Conservation (phyloP, 768 basidiomycete genomes). For the Mrakia frigida region DNA sequence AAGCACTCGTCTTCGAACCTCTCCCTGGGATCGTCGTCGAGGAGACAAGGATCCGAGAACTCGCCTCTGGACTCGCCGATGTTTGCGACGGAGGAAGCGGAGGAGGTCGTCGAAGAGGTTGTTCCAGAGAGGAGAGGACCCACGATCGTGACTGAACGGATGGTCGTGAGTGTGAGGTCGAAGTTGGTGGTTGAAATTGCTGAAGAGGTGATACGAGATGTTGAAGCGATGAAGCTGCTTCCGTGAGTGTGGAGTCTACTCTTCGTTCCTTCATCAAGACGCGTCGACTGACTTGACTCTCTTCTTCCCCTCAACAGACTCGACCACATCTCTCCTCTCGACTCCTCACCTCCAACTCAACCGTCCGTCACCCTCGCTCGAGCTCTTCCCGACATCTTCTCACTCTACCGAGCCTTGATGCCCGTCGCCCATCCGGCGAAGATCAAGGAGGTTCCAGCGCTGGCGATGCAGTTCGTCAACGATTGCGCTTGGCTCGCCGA, state of each 20-base stretch:
- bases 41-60: constrained; percentile 1
- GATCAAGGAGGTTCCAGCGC: constrained; percentile 52
- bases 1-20: neutral
- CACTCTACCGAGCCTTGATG: constrained; percentile 72
- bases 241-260: constrained; percentile 38
- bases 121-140: constrained; percentile 34
- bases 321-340: constrained; percentile 6
- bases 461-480: constrained; percentile 71
- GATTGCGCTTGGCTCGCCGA: constrained; percentile 62
- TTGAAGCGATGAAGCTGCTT: constrained; percentile 55
- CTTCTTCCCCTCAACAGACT: neutral
- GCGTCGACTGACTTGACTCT: constrained; percentile 47
- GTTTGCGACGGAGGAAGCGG: constrained; percentile 15
- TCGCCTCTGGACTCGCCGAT: neutral
- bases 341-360: constrained; percentile 11
- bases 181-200: constrained; percentile 37
- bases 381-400: constrained; percentile 62
- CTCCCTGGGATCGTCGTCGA: constrained; percentile 7
- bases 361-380: constrained; percentile 55
- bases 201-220: constrained; percentile 34
- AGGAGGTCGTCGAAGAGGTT: constrained; percentile 32
- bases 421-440: constrained; percentile 57
- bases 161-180: constrained; percentile 38
- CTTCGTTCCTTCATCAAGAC: constrained; percentile 15
- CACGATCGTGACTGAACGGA: constrained; percentile 36